Evolutionary conservation across 441 rosid species (phyloP).

Genomic region (Manihot esculenta): DNA sequence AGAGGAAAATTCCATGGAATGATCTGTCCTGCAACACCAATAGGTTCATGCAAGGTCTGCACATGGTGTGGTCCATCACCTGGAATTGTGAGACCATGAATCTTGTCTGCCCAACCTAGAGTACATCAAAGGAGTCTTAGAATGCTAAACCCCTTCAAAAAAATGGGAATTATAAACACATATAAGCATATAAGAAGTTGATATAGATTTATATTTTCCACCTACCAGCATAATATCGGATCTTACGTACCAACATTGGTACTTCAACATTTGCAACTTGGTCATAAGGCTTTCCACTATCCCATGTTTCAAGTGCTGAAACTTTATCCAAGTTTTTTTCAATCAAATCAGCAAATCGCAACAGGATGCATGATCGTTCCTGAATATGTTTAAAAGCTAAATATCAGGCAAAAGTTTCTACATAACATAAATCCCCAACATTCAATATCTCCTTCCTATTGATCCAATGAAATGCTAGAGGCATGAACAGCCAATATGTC

Average conservation of each 20-base stretch:
- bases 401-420: no score
- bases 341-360: constrained; percentile 68
- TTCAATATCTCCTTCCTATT: not conserved
- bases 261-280: constrained; percentile 56
- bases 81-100: constrained; percentile 57
- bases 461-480: not conserved
- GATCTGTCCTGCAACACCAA: constrained; percentile 66
- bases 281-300: constrained; percentile 77
- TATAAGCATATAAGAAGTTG: not conserved
- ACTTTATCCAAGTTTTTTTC: constrained; percentile 76
- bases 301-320: constrained; percentile 78
- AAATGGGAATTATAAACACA: not conserved
- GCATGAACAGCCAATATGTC: not conserved
- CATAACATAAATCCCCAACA: not conserved
- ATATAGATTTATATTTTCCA: not conserved
- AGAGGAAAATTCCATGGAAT: no score
- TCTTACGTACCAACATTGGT: constrained; percentile 56
- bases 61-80: constrained; percentile 46
- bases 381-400: constrained; percentile 26
- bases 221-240: constrained; percentile 80
- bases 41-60: constrained; percentile 54
- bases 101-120: constrained; percentile 74
- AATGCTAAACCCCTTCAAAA: not conserved
- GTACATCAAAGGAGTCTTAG: constrained; percentile 8
- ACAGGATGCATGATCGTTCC: constrained; percentile 74